These are phyloP conservation scores for Artemisia tridentata DNA, from an alignment of 129 eudicot genomes.

Conservation along the genomic window DNA sequence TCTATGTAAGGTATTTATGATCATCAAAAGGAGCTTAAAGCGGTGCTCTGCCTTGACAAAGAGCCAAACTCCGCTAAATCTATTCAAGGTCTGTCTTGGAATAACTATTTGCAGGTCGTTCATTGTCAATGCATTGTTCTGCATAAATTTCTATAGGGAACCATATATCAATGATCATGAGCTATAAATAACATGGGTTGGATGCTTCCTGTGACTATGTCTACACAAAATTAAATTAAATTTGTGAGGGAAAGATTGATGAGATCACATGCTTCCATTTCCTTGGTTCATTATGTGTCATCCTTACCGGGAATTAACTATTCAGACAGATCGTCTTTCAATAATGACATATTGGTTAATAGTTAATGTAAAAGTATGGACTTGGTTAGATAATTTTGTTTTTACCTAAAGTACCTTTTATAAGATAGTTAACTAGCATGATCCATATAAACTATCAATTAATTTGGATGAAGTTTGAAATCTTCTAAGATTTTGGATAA, in stretches of 20 bases:
- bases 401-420: background rate
- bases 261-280: too few relatives aligned
- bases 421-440: conserved; percentile 4
- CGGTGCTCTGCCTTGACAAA: conserved; percentile 96
- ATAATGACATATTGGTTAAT: too few relatives aligned
- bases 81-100: conserved; percentile 69
- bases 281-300: too few relatives aligned
- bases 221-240: too few relatives aligned
- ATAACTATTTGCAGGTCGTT: background rate
- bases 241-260: too few relatives aligned
- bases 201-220: too few relatives aligned
- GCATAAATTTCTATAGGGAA: background rate
- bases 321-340: too few relatives aligned
- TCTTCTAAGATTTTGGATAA: conserved; percentile 11
- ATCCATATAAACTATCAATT: conserved; percentile 2
- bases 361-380: background rate
- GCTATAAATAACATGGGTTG: too few relatives aligned
- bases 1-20: conserved; percentile 62
- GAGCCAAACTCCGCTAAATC: conserved; percentile 75
- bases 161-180: too few relatives aligned
- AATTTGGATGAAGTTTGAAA: conserved; percentile 5
- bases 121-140: background rate
- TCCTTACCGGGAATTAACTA: too few relatives aligned
- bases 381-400: background rate
- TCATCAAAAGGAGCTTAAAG: conserved; percentile 89